Evolutionary conservation across 2,329 filamentous ascomycete genomes (phyloP).

Genomic region (Aurifilum marmelostoma): DNA sequence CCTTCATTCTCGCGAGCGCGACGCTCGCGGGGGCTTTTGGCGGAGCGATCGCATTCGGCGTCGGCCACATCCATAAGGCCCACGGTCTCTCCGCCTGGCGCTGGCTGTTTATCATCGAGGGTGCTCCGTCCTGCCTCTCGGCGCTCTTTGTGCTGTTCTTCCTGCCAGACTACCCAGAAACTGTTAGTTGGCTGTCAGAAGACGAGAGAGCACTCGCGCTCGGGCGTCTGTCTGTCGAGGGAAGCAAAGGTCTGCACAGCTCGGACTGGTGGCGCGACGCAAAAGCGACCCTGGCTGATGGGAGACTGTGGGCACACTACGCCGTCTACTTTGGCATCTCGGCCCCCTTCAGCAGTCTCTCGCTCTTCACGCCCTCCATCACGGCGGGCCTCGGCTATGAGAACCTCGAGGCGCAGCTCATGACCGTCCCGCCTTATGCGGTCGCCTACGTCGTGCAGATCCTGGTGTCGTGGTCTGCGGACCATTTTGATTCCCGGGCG

Average conservation of each 20-base stretch:
- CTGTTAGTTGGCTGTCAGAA: constrained; percentile 62
- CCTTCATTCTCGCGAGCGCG: constrained; percentile 68
- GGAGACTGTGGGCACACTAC: constrained; percentile 68
- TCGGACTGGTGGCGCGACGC: constrained; percentile 67
- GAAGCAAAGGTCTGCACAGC: constrained; percentile 60
- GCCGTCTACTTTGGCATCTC: constrained; percentile 43
- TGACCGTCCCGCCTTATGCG: constrained; percentile 70
- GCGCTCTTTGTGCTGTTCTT: constrained; percentile 60
- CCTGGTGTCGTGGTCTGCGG: constrained; percentile 61
- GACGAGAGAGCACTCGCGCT: constrained; percentile 60
- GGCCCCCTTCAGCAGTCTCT: constrained; percentile 41
- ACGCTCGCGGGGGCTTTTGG: constrained; percentile 73
- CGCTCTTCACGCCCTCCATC: constrained; percentile 61
- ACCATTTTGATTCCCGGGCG: constrained; percentile 60
- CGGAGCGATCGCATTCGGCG: constrained; percentile 70
- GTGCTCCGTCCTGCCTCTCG: constrained; percentile 51
- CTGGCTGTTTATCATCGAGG: constrained; percentile 63
- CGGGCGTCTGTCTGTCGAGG: constrained; percentile 46
- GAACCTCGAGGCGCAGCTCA: constrained; percentile 58
- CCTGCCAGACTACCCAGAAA: constrained; percentile 68
- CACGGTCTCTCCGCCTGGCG: constrained; percentile 64
- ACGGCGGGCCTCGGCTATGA: constrained; percentile 45
- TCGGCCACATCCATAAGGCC: constrained; percentile 69
- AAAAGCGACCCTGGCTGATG: constrained; percentile 67
- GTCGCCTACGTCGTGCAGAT: constrained; percentile 49